Evolutionary conservation across 345 rosid genomes (phyloP).

Genomic region (Ailanthus altissimus): DNA sequence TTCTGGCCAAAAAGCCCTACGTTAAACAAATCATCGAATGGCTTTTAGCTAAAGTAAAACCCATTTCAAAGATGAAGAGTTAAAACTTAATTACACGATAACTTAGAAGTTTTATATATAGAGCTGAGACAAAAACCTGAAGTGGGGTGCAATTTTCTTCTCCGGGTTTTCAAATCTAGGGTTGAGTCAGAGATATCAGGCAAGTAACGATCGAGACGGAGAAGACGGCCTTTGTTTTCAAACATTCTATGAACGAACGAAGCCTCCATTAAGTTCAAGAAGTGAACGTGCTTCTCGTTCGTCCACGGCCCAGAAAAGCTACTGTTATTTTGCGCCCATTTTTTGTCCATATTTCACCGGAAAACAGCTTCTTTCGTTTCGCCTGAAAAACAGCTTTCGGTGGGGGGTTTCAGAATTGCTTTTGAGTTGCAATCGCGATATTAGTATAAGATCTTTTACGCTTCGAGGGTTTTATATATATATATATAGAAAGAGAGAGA

Average conservation of each 20-base stretch:
- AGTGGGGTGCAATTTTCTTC: slow-evolving; percentile 22
- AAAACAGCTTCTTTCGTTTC: neutral
- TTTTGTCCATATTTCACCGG: neutral
- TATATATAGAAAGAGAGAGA: too few species aligned
- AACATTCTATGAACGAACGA: slow-evolving; percentile 47
- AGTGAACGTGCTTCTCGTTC: slow-evolving; percentile 49
- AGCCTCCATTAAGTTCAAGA: slow-evolving; percentile 47
- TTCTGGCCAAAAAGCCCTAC: neutral
- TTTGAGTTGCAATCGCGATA: too few species aligned
- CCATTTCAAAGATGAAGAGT: too few species aligned
- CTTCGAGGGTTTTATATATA: neutral
- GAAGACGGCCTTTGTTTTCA: slow-evolving; percentile 26
- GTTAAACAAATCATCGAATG: neutral
- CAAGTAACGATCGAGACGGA: slow-evolving; percentile 48
- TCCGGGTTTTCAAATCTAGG: slow-evolving; percentile 36
- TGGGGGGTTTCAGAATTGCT: neutral
- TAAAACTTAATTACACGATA: too few species aligned
- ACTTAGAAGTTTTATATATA: too few species aligned
- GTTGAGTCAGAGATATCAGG: slow-evolving; percentile 55
- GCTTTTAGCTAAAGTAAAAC: neutral
- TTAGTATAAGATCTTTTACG: too few species aligned
- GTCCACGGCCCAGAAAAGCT: slow-evolving; percentile 37
- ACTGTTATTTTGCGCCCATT: too few species aligned
- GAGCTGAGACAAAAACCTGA: slow-evolving; percentile 15
- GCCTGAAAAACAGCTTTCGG: neutral